Evolutionary conservation across 1,284 basidiomycete genomes (phyloP).

Genomic region (Sporisorium exsertum): DNA sequence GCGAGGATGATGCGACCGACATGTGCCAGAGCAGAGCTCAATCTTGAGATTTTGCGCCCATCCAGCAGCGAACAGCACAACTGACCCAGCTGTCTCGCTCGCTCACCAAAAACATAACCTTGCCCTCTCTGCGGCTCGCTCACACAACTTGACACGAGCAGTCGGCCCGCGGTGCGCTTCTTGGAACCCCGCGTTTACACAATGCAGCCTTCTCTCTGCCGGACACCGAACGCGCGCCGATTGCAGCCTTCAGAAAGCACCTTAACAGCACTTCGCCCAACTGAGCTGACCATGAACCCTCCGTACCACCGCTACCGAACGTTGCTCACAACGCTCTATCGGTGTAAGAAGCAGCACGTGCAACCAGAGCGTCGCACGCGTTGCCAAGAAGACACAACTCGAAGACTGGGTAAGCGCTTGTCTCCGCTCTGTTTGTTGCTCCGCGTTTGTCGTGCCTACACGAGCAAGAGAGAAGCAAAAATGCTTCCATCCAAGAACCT

Average conservation of each 20-base stretch:
- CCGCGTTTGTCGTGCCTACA: neutral
- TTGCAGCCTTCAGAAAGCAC: too few species aligned
- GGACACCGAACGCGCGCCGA: neutral
- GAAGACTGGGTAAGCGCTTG: neutral
- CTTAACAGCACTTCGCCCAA: too few species aligned
- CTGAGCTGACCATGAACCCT: too few species aligned
- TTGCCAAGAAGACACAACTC: neutral
- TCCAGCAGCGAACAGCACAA: neutral
- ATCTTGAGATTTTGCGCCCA: conserved; percentile 2
- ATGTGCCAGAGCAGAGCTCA: neutral
- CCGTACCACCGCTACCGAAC: neutral
- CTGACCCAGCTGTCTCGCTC: neutral
- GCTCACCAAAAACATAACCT: conserved; percentile 6
- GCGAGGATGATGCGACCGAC: neutral
- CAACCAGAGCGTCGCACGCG: too few species aligned
- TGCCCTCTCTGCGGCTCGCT: neutral
- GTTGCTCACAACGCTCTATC: neutral
- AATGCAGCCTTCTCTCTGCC: neutral
- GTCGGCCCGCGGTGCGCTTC: too few species aligned
- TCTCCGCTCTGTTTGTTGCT: neutral
- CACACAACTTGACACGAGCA: too few species aligned
- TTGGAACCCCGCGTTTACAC: too few species aligned
- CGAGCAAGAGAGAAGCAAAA: neutral
- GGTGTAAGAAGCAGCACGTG: neutral
- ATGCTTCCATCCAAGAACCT: conserved; percentile 9